phyloP scores from a whole-genome alignment of 768 basidiomycete species.

The Naematelia aurantialba region DNA sequence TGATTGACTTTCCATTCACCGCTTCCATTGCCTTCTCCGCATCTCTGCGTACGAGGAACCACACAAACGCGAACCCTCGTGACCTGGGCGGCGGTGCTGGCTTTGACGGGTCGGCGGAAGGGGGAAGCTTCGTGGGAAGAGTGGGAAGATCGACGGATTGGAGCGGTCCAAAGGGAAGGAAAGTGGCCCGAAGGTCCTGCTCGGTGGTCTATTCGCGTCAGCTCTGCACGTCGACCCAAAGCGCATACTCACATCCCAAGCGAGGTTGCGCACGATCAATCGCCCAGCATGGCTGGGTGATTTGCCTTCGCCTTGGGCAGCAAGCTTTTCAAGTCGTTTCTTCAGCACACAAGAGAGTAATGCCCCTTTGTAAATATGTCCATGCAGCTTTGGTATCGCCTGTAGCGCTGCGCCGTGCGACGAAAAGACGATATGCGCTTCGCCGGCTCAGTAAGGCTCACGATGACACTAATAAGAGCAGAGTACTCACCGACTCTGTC shows the following conservation, averaged over 20 bases:
- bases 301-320: constrained; percentile 49
- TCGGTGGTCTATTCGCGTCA: constrained; percentile 60
- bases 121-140: constrained; percentile 45
- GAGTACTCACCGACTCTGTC: constrained; percentile 27
- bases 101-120: constrained; percentile 50
- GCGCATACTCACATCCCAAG: constrained; percentile 56
- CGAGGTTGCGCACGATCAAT: constrained; percentile 85
- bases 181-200: constrained; percentile 76
- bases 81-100: constrained; percentile 48
- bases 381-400: constrained; percentile 76
- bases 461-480: neutral
- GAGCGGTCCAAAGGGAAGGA: constrained; percentile 82
- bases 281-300: constrained; percentile 67
- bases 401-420: constrained; percentile 65
- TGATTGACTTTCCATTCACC: constrained; percentile 67
- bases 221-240: neutral
- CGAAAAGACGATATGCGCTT: constrained; percentile 71
- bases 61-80: constrained; percentile 90
- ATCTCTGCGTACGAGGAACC: constrained; percentile 81
- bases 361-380: constrained; percentile 84
- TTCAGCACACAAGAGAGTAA: constrained; percentile 83
- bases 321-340: constrained; percentile 66
- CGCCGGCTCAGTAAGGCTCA: neutral
- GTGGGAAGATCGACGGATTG: constrained; percentile 76
- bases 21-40: constrained; percentile 75